Evolutionary conservation across 768 basidiomycete species (phyloP), one percentile per base, ranked within the genome.

Genomic region (Coprinopsis cinerea): DNA sequence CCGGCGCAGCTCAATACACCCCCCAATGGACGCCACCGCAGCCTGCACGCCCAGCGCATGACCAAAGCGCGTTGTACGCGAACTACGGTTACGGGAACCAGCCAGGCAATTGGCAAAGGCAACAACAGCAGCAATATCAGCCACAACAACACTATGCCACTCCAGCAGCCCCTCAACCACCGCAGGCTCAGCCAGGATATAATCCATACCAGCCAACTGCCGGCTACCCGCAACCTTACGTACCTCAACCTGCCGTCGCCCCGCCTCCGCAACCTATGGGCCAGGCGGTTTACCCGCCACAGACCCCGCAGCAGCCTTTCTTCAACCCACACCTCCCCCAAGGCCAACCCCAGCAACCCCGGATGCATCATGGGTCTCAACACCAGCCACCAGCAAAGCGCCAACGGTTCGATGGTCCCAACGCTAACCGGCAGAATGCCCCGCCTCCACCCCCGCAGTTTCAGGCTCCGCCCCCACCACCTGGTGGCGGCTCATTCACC

Each of bases 341-440:
- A 20, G 71, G 62, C 44, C 71, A 67, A 6, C 70, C 70, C 23
- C 69, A 73, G n/a, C 70, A 64, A 51, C 70, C 65, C 2, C 69
- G 69, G 27, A 54, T 74, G 45, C 70, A 83, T 55, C 86, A 89
- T 55, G 69, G 79, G 0, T 79, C 85, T 28, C 87, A 88, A 57
- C 85, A 90, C 60, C 72, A 84, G n/a, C 93, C 93, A 7, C 92
- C 93, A 2, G 92, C 92, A 1, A 96, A 96, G 65, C 75, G 93
- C 47, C 91, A 85, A 57, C 79, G 92, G 36, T 93, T 93, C 60
- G 93, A 95, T 62, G 84, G 83, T 3, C 87, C 88, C 1, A 78
- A 69, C 53, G 69, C 74, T 37, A 73, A 70, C 56, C 72, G 75
- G 44, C 75, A 75, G 49, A 72, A 68, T 56, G 78, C 72, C 13